Base-by-base conservation (phyloP, 345 rosid genomes). In the Odontarrhena argentea region DNA sequence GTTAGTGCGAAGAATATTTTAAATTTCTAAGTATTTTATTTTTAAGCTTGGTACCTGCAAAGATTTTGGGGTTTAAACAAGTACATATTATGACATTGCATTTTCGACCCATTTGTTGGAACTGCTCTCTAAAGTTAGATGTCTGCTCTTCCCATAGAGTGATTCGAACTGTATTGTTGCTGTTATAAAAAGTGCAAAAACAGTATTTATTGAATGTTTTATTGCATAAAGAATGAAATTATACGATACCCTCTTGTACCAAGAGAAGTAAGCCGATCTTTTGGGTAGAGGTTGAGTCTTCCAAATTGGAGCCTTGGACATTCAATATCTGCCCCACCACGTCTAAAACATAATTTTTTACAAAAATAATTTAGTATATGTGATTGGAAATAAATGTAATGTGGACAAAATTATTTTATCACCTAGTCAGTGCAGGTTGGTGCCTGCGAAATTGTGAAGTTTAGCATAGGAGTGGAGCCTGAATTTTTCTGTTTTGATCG, bases 341-440 rank as follows among this genome's bases (percentile, higher is more conserved):
- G 3, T 52, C 57, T 52, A 2, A 0, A 6, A 0, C 0, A 3
- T 0, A 7, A n/a, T n/a, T n/a, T 0, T n/a, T 0, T 7, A 49
- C 1, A 1, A 3, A 5, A 25, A 9, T 4, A 25, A 49, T 1
- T 25, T 10, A 25, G 3, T 1, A 4, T 49, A 4, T 5, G 0
- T 4, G 10, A 1, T 11, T 4, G 0, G 3, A 5, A 9, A 25
- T 0, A 26, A 25, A 0, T 24, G 10, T 13, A 6, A 7, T 15
- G 2, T 18, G 22, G 22, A 18, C 22, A 18, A 18, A 18, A 18
- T 8, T 7, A 18, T 7, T 6, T 7, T 22, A 25, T n/a, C 3
- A 50, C 36, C 15, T 0, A 50, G 1, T 22, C n/a, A 30, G 6
- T 52, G 40, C 2, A 52, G 5, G 15, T 52, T 30, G 22, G 40